Evolutionary conservation across 805 yeast genomes (phyloP).

Genomic region (Starmerella sirachaensis): DNA sequence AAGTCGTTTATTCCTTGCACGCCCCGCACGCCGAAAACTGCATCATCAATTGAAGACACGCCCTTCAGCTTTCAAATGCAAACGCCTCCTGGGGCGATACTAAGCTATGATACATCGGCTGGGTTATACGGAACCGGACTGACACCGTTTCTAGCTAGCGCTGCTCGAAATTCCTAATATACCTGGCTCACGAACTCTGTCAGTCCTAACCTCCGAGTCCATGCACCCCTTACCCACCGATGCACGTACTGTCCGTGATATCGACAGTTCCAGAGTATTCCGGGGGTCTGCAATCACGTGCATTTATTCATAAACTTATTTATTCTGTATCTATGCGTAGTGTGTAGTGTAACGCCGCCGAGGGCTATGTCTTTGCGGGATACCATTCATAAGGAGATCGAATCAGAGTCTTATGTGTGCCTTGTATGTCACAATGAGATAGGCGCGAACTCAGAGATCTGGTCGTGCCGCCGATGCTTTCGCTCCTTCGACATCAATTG

Average conservation of each 20-base stretch:
- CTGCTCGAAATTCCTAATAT: slow-evolving; percentile 1
- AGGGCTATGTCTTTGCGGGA: slow-evolving; percentile 8
- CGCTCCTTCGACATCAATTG: slow-evolving; percentile 81
- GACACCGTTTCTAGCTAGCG: slow-evolving; percentile 14
- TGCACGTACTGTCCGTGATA: too few relatives aligned
- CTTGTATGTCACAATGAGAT: slow-evolving; percentile 80
- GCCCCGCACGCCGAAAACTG: slow-evolving; percentile 11
- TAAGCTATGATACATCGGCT: slow-evolving; percentile 6
- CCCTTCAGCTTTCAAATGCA: slow-evolving; percentile 10
- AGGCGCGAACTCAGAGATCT: slow-evolving; percentile 50
- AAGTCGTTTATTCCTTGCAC: slow-evolving; percentile 12
- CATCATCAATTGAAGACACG: slow-evolving; percentile 5
- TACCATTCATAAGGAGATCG: slow-evolving; percentile 39
- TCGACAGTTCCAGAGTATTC: too few relatives aligned
- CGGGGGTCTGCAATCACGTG: neutral
- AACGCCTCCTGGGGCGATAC: slow-evolving; percentile 19
- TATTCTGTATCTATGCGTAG: too few relatives aligned
- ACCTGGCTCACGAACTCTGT: too few relatives aligned
- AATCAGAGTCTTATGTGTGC: slow-evolving; percentile 64
- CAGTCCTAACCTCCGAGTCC: too few relatives aligned
- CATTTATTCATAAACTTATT: neutral
- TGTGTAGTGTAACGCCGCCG: too few relatives aligned
- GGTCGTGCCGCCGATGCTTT: slow-evolving; percentile 70
- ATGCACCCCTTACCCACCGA: too few relatives aligned
- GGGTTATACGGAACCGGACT: slow-evolving; percentile 14